Evolutionary conservation across 1,139 yeast species (phyloP).

Genomic region (Suhomyces coccinellae): DNA sequence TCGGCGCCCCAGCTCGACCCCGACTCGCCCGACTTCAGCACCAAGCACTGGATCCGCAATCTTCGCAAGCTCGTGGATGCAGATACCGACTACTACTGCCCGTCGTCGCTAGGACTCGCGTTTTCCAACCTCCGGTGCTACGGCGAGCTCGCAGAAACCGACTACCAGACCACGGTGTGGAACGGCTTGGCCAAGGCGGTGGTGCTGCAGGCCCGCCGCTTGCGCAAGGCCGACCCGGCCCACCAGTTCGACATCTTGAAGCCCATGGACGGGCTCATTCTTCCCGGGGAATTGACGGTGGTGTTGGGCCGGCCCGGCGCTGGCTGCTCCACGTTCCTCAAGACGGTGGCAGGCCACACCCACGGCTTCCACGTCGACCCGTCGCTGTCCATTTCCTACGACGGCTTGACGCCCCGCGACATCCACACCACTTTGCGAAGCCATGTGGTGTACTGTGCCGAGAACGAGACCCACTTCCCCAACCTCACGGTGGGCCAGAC

Average conservation of each 20-base stretch:
- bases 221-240: conserved; percentile 22
- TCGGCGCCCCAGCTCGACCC: conserved; percentile 40
- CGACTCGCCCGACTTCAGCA: conserved; percentile 53
- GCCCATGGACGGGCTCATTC: conserved; percentile 65
- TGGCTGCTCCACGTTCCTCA: conserved; percentile 78
- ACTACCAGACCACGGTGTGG: conserved; percentile 69
- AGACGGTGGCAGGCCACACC: conserved; percentile 67
- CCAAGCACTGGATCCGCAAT: conserved; percentile 74
- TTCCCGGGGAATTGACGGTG: conserved; percentile 73
- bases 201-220: conserved; percentile 17
- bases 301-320: conserved; percentile 84
- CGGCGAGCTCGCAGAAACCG: conserved; percentile 77
- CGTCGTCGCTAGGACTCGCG: conserved; percentile 66
- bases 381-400: conserved; percentile 41
- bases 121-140: conserved; percentile 68
- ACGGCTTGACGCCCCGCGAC: conserved; percentile 23
- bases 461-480: conserved; percentile 29
- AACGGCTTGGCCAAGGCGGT: conserved; percentile 40
- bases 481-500: conserved; percentile 29
- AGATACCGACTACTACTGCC: conserved; percentile 66
- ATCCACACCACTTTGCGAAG: conserved; percentile 25
- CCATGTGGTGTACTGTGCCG: conserved; percentile 30
- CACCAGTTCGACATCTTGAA: conserved; percentile 55
- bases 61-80: conserved; percentile 54
- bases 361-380: conserved; percentile 65